Evolutionary conservation across 805 yeast genomes (phyloP).

Genomic region (Candida montana): DNA sequence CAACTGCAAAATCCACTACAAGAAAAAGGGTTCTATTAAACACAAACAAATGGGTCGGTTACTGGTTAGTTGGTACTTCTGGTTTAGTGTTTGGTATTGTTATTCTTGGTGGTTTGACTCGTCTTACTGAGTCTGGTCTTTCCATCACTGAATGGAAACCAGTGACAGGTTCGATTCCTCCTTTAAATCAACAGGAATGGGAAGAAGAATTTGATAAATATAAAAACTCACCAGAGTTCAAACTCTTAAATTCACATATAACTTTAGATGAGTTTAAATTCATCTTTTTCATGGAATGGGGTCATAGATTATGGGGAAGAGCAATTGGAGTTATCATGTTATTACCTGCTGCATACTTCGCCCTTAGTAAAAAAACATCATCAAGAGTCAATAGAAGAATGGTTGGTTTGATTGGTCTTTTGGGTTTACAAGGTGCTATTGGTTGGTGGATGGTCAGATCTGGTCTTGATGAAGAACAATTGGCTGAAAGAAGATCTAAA

Average conservation of each 20-base stretch:
- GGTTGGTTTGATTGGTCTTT: slow-evolving; percentile 63
- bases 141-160: slow-evolving; percentile 99
- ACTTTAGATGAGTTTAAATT: slow-evolving; percentile 90
- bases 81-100: slow-evolving; percentile 92
- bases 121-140: slow-evolving; percentile 92
- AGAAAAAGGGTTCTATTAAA: slow-evolving; percentile 19
- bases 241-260: slow-evolving; percentile 81
- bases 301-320: slow-evolving; percentile 89
- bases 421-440: slow-evolving; percentile 91
- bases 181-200: slow-evolving; percentile 79
- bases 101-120: slow-evolving; percentile 91
- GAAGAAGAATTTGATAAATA: slow-evolving; percentile 76
- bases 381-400: slow-evolving; percentile 62
- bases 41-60: slow-evolving; percentile 59
- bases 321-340: slow-evolving; percentile 80
- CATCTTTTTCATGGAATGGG: slow-evolving; percentile 97
- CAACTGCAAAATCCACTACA: background rate
- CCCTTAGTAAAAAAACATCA: slow-evolving; percentile 59
- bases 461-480: slow-evolving; percentile 77
- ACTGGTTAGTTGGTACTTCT: slow-evolving; percentile 84
- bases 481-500: slow-evolving; percentile 76
- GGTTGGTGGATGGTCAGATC: slow-evolving; percentile 99
- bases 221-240: slow-evolving; percentile 83
- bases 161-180: slow-evolving; percentile 92
- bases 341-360: slow-evolving; percentile 80